These are phyloP conservation scores for Colletotrichum liriopes DNA, from an alignment of 2,329 filamentous ascomycete genomes.

Conservation along the genomic window DNA sequence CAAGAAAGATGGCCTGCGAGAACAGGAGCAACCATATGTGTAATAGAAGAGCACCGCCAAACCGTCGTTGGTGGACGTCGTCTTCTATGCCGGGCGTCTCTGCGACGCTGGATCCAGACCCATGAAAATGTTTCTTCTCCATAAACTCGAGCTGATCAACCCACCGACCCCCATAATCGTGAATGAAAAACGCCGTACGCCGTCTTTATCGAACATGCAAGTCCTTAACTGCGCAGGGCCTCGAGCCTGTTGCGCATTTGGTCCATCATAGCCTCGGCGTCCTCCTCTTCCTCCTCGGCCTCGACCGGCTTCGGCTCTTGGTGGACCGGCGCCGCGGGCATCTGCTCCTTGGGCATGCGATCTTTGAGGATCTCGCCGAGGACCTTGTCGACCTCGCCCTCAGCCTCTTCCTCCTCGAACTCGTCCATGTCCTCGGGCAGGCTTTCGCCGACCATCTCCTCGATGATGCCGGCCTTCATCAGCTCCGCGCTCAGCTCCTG, in stretches of 20 bases:
- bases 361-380: conserved; percentile 92
- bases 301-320: conserved; percentile 67
- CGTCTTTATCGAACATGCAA: conserved; percentile 38
- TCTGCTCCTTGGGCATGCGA: conserved; percentile 74
- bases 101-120: conserved; percentile 16
- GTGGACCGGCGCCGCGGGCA: conserved; percentile 69
- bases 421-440: conserved; percentile 82
- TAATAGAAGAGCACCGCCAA: neutral
- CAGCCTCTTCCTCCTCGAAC: conserved; percentile 80
- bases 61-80: neutral
- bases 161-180: neutral
- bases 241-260: conserved; percentile 95
- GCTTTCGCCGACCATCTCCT: conserved; percentile 94
- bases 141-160: conserved; percentile 12
- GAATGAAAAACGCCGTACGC: conserved; percentile 37
- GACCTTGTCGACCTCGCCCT: conserved; percentile 91
- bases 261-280: conserved; percentile 90
- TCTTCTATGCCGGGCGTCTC: conserved; percentile 8
- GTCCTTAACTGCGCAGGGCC: conserved; percentile 83
- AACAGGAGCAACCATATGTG: conserved; percentile 19
- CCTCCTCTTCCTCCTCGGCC: conserved; percentile 78
- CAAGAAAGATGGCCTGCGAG: conserved; percentile 9
- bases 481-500: conserved; percentile 87
- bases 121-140: conserved; percentile 9
- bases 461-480: conserved; percentile 95